Evolutionary conservation across 495 filamentous ascomycete genomes (phyloP).

Genomic region (Penicillium paxilli): DNA sequence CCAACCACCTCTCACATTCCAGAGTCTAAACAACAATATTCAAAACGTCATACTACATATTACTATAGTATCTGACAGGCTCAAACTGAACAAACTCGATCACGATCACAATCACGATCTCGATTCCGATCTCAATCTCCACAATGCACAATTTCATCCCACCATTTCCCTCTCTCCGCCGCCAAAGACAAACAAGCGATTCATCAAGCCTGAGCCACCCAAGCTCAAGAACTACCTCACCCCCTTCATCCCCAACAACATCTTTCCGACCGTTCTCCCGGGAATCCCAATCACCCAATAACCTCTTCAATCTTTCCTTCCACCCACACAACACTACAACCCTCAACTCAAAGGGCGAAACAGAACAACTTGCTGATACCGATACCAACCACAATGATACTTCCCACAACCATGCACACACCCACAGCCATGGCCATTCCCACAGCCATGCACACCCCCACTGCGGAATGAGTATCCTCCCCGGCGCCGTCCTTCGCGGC

Average conservation of each 20-base stretch:
- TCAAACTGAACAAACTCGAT: background rate
- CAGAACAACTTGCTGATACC: no score
- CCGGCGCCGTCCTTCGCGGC: constrained; percentile 33
- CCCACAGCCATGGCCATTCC: constrained; percentile 26
- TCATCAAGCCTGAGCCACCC: constrained; percentile 15
- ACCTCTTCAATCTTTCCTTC: constrained; percentile 33
- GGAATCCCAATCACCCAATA: constrained; percentile 19
- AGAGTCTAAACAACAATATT: no score
- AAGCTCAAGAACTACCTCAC: constrained; percentile 24
- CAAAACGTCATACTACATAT: no score
- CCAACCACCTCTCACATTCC: background rate
- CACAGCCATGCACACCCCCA: constrained; percentile 6
- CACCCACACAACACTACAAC: constrained; percentile 17
- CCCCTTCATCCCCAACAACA: constrained; percentile 23
- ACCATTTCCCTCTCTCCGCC: constrained; percentile 17
- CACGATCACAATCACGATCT: no score
- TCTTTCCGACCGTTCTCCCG: background rate
- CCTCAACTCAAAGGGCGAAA: constrained; percentile 13
- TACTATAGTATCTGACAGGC: no score
- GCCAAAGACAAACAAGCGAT: constrained; percentile 13
- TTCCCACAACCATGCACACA: constrained; percentile 22
- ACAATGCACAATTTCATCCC: constrained; percentile 20
- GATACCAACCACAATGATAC: background rate
- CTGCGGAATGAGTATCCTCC: constrained; percentile 23
- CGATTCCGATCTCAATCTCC: background rate